Percentiles rank a stretch among this genome's conserved stretches.
Conservation (phyloP, 2,329 filamentous ascomycete genomes). For the Amauroascus verrucosus region DNA sequence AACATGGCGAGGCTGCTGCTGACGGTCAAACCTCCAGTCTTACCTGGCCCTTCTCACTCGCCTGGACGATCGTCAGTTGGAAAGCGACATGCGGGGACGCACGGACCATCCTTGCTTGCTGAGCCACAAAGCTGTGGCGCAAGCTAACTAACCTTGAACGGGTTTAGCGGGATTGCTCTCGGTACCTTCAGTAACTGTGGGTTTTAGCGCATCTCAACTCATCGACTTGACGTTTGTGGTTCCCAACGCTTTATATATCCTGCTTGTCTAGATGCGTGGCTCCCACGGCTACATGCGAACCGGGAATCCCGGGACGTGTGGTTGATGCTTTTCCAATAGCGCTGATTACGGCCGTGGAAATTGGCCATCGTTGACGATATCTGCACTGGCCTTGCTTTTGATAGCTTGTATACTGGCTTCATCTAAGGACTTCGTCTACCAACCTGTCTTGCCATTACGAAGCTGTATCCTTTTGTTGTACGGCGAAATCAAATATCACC, state of each 20-base stretch:
- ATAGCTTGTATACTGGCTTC: neutral
- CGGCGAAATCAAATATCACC: no score
- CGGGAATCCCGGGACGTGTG: neutral
- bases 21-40: neutral
- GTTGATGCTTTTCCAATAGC: neutral
- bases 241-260: no score
- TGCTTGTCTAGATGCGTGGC: neutral
- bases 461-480: no score
- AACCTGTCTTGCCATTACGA: no score
- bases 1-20: conserved; percentile 53
- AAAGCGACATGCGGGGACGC: neutral
- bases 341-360: neutral
- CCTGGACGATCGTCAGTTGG: no score
- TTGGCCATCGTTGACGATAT: neutral
- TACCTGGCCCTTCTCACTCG: neutral
- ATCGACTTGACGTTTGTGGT: no score
- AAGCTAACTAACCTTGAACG: neutral
- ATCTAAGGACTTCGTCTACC: neutral
- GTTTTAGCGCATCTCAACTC: no score
- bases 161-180: neutral
- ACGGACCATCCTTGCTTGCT: neutral
- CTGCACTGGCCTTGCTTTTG: neutral
- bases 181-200: no score
- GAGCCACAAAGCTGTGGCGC: no score
- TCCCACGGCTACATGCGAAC: neutral